A percentile compares a stretch with the other conserved stretches of the same genome.
Conservation (phyloP, 2,329 filamentous ascomycete species). For the Herpotrichia juniperi region DNA sequence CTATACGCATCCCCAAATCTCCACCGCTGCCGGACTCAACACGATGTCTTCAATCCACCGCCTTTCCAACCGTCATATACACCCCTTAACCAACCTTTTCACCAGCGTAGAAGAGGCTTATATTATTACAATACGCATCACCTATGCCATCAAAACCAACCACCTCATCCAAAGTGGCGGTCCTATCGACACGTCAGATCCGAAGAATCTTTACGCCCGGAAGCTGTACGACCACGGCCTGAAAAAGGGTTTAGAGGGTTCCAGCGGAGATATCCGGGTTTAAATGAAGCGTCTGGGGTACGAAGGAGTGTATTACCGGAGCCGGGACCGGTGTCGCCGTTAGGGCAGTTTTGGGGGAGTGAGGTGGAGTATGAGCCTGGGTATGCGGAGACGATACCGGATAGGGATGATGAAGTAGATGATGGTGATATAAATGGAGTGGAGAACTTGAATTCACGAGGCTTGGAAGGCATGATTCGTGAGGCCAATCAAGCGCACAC, state of each 20-base stretch:
- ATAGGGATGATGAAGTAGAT: background rate
- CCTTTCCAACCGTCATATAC: background rate
- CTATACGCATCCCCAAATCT: background rate
- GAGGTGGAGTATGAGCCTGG: constrained; percentile 1
- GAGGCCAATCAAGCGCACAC: background rate
- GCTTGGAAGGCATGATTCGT: background rate
- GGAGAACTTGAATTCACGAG: background rate
- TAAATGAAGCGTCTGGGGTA: background rate
- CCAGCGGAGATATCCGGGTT: background rate
- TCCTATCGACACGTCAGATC: background rate
- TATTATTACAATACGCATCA: background rate
- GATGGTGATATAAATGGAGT: background rate
- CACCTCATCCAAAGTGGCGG: background rate
- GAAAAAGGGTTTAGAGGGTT: background rate
- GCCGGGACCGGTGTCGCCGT: constrained; percentile 1
- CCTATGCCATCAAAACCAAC: background rate
- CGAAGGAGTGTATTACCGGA: background rate
- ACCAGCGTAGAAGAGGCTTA: background rate
- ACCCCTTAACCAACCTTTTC: background rate
- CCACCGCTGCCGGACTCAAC: background rate
- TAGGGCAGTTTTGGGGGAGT: background rate
- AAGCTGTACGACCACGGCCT: background rate
- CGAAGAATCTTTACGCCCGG: background rate
- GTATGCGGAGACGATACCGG: constrained; percentile 6
- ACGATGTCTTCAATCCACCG: background rate